Conservation (phyloP, 768 basidiomycete species). For the Agaricus subrufescens region DNA sequence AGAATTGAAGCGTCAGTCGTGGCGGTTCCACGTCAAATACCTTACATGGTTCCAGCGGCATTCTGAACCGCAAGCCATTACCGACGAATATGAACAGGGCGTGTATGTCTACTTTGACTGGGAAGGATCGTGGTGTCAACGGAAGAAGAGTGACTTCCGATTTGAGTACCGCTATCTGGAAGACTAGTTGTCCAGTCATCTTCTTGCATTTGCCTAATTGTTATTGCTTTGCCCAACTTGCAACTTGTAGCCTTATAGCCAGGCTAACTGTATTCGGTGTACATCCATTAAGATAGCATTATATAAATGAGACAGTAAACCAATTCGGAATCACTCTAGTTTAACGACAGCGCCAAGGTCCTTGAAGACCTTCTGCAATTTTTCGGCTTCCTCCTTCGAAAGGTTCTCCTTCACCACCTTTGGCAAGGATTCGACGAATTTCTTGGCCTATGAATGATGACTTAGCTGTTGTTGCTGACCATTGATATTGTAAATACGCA, state of each 20-base stretch:
- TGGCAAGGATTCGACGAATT: conserved; percentile 95
- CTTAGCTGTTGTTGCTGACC: background rate
- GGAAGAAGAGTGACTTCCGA: conserved; percentile 97
- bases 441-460: conserved; percentile 76
- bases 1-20: conserved; percentile 95
- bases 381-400: conserved; percentile 96
- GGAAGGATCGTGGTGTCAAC: conserved; percentile 98
- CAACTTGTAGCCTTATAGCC: conserved; percentile 12
- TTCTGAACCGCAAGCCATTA: conserved; percentile 96
- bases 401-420: conserved; percentile 92
- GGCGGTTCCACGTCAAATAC: conserved; percentile 99
- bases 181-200: conserved; percentile 66
- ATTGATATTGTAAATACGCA: conserved; percentile 34
- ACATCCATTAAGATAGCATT: conserved; percentile 4
- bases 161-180: conserved; percentile 96
- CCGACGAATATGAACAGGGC: conserved; percentile 98
- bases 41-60: conserved; percentile 99
- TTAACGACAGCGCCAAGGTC: conserved; percentile 82
- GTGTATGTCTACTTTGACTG: conserved; percentile 99
- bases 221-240: conserved; percentile 10
- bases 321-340: conserved; percentile 55
- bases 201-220: conserved; percentile 5
- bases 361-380: conserved; percentile 88
- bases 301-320: conserved; percentile 6
- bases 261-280: conserved; percentile 17